Evolutionary conservation across 495 filamentous ascomycete genomes (phyloP), one percentile per base, ranked within the genome.

Genomic region (Penicillium paxilli): DNA sequence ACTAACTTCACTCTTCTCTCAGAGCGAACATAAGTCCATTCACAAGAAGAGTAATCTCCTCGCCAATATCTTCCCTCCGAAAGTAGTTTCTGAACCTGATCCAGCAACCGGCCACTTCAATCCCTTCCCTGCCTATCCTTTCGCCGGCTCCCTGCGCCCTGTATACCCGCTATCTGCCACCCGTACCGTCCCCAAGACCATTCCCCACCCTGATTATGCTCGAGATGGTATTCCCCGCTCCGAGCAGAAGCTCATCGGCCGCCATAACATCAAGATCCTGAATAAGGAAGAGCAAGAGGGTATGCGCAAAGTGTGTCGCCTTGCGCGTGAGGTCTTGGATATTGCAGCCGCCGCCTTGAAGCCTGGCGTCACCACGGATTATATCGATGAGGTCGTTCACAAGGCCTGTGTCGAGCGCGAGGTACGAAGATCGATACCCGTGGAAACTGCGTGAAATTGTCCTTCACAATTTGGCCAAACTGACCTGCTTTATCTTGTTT

Each of bases 301-400:
- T 16, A 98, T 99, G 94, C 84, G 95, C 57, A 96, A 90, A 60
- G 95, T 96, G 7, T 98, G 94, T 69, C 82, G 85, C 42, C 63
- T 98, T 47, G 89, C 89, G 6, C 79, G 94, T 68, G 94, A 99
- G 68, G 94, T 99, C 1, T 71, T 99, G 53, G 94, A 99, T 76
- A 87, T 95, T 60, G 89, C 93, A 0, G 94, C 90, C 0, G 82
- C 83, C 12, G 93, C 86, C 37, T 60, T 87, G 50, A 85, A 81
- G 63, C 94, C 95, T 12, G 94, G 94, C 12, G 83, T 98, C 22
- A 98, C 95, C 2, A 99, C 94, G 7, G 95, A 99, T 66, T 87
- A 96, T 65, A 90, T 99, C 30, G 94, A 99, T 64, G 90, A 95
- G 70, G 78, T 97, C 59, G 93, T 96, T 26, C 94, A 99, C 75